Evolutionary conservation across 805 yeast genomes (phyloP).

Genomic region (Candida krabiensis): DNA sequence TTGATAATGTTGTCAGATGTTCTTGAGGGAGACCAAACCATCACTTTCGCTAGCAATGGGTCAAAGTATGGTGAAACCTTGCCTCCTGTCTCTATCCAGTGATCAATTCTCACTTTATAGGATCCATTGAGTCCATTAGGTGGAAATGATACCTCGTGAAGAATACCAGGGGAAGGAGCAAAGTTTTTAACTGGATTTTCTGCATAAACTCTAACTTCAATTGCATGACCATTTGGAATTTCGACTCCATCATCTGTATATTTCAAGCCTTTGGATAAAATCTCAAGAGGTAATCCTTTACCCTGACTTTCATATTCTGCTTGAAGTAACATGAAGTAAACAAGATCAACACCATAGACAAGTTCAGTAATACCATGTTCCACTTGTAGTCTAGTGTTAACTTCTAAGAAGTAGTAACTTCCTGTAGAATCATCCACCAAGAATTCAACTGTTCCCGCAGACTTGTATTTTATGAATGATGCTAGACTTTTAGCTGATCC

Average conservation of each 20-base stretch:
- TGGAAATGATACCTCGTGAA: slow-evolving; percentile 82
- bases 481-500: slow-evolving; percentile 82
- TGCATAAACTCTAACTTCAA: slow-evolving; percentile 96
- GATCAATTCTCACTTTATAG: slow-evolving; percentile 84
- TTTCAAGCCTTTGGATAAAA: slow-evolving; percentile 4
- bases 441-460: slow-evolving; percentile 97
- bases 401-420: slow-evolving; percentile 91
- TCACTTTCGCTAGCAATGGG: slow-evolving; percentile 93
- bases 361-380: slow-evolving; percentile 97
- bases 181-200: slow-evolving; percentile 95
- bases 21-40: slow-evolving; percentile 89
- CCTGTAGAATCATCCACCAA: slow-evolving; percentile 84
- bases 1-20: slow-evolving; percentile 73
- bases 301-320: slow-evolving; percentile 89
- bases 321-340: slow-evolving; percentile 92
- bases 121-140: slow-evolving; percentile 9
- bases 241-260: slow-evolving; percentile 10
- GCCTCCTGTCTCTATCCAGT: slow-evolving; percentile 91
- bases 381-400: slow-evolving; percentile 94
- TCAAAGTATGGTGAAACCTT: slow-evolving; percentile 89
- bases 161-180: slow-evolving; percentile 94
- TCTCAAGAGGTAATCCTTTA: slow-evolving; percentile 51
- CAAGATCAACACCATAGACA: slow-evolving; percentile 92
- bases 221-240: slow-evolving; percentile 75
- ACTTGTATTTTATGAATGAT: slow-evolving; percentile 79